These are phyloP conservation scores for Typha latifolia DNA, from an alignment of 176 grass and related monocot genomes.

Conservation along the genomic window DNA sequence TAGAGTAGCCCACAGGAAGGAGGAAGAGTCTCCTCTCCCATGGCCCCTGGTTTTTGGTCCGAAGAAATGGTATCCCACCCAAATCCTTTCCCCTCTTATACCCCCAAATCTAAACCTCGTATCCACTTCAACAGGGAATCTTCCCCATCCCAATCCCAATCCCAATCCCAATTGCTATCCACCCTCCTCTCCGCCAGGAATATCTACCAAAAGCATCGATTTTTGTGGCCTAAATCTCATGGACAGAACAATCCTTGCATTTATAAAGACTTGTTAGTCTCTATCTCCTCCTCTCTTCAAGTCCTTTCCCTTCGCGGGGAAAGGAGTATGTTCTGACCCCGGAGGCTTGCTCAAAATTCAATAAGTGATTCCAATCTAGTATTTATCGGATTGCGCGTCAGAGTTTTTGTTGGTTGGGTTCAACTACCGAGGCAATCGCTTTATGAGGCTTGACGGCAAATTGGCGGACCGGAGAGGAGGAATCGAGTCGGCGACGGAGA, in stretches of 20 bases:
- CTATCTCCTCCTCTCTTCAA: neutral
- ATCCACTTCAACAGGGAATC: too few relatives aligned
- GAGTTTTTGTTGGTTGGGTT: neutral
- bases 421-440: too few relatives aligned
- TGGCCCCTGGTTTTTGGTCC: conserved; percentile 20
- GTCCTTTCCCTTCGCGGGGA: neutral
- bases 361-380: neutral
- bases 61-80: neutral
- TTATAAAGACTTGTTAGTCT: too few relatives aligned
- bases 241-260: too few relatives aligned
- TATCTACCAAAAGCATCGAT: neutral
- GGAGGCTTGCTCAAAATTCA: neutral
- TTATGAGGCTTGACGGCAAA: neutral
- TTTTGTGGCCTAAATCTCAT: too few relatives aligned
- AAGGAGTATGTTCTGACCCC: neutral
- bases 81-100: neutral
- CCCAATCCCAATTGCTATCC: neutral
- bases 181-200: neutral
- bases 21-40: neutral
- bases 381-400: too few relatives aligned
- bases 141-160: neutral
- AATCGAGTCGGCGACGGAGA: neutral
- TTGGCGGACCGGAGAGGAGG: too few relatives aligned
- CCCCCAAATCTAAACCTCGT: too few relatives aligned
- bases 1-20: conserved; percentile 18